Evolutionary conservation across 108 stramenopile genomes (phyloP).

Genomic region (Pinguiococcus pyrenoidosus): DNA sequence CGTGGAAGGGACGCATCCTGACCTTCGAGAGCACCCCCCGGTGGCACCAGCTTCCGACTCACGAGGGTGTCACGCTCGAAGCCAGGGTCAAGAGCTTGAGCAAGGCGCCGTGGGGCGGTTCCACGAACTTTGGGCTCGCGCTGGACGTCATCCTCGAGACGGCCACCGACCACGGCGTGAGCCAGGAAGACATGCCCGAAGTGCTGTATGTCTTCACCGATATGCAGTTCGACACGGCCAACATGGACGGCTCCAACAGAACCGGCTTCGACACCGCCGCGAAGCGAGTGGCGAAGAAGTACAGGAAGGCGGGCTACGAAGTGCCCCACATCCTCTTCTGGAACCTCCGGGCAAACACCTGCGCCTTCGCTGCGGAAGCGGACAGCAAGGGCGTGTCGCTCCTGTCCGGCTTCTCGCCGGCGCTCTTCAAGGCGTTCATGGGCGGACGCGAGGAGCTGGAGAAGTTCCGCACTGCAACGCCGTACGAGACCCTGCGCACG

Average conservation of each 20-base stretch:
- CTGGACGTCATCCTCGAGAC: constrained; percentile 23
- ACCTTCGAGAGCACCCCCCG: constrained; percentile 30
- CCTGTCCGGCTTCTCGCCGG: constrained; percentile 36
- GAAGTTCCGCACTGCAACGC: constrained; percentile 23
- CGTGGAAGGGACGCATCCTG: constrained; percentile 28
- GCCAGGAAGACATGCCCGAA: constrained; percentile 19
- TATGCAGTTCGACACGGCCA: constrained; percentile 40
- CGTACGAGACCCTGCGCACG: constrained; percentile 19
- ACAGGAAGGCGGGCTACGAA: constrained; percentile 2
- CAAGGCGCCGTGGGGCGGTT: constrained; percentile 35
- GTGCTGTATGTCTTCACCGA: constrained; percentile 39
- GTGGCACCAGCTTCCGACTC: constrained; percentile 19
- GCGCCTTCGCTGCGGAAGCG: too few species aligned
- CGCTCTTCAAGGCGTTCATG: constrained; percentile 38
- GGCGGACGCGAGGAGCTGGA: constrained; percentile 15
- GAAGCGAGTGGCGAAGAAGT: constrained; percentile 5
- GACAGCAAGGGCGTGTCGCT: constrained; percentile 14
- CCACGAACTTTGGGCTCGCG: constrained; percentile 35
- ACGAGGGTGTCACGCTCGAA: constrained; percentile 1
- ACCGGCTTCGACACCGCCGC: not conserved
- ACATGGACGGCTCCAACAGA: not conserved
- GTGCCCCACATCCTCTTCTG: constrained; percentile 33
- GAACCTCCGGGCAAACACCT: constrained; percentile 30
- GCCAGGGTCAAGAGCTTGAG: constrained; percentile 19
- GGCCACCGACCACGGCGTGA: constrained; percentile 1